Evolutionary conservation across 2,329 filamentous ascomycete species (phyloP).

Genomic region (Teratosphaeria viscida): DNA sequence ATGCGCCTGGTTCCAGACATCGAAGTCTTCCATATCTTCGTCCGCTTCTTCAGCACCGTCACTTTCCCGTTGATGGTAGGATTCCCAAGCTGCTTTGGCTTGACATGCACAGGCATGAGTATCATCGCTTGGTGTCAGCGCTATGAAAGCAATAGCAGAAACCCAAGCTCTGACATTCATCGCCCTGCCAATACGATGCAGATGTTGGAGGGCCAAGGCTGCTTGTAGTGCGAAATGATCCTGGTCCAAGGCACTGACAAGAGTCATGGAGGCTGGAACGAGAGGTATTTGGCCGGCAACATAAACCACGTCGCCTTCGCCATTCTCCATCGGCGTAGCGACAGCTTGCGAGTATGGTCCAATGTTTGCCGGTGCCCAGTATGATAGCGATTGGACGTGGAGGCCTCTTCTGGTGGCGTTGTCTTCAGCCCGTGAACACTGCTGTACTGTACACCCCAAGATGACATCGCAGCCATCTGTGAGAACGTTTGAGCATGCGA

Average conservation of each 20-base stretch:
- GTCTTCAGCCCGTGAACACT: too few species aligned
- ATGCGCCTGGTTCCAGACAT: slow-evolving; percentile 57
- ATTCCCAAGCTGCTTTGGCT: slow-evolving; percentile 34
- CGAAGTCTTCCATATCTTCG: slow-evolving; percentile 37
- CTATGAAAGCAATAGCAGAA: slow-evolving; percentile 65
- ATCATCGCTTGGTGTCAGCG: slow-evolving; percentile 26
- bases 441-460: slow-evolving; percentile 41
- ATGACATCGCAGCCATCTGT: slow-evolving; percentile 52
- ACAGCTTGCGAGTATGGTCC: slow-evolving; percentile 93
- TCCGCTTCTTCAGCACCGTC: slow-evolving; percentile 5
- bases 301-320: slow-evolving; percentile 38
- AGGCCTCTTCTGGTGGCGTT: slow-evolving; percentile 39
- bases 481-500: slow-evolving; percentile 62
- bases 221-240: slow-evolving; percentile 42
- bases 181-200: slow-evolving; percentile 69
- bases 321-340: slow-evolving; percentile 33
- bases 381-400: slow-evolving; percentile 86
- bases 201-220: slow-evolving; percentile 71
- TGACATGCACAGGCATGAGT: slow-evolving; percentile 20
- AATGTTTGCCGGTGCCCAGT: slow-evolving; percentile 97
- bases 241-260: slow-evolving; percentile 22
- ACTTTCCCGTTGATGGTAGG: slow-evolving; percentile 7
- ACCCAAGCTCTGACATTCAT: slow-evolving; percentile 66
- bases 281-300: slow-evolving; percentile 90
- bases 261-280: slow-evolving; percentile 64